Conservation (phyloP, 2,329 filamentous ascomycete species). For the Clonostachys byssicola region DNA sequence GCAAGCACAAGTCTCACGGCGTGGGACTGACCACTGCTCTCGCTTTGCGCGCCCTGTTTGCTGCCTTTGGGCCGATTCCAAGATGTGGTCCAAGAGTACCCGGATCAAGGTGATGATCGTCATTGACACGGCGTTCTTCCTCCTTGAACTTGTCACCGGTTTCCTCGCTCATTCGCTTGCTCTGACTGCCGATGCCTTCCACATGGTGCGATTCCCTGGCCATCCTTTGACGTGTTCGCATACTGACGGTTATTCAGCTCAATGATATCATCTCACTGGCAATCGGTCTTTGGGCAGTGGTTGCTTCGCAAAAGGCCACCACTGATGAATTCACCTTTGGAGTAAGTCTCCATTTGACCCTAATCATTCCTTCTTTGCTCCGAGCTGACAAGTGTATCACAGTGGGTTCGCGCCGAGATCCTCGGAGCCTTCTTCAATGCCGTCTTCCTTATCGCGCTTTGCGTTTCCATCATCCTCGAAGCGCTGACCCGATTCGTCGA, state of each 20-base stretch:
- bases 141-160: slow-evolving; percentile 81
- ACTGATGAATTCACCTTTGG: slow-evolving; percentile 96
- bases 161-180: slow-evolving; percentile 88
- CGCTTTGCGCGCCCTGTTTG: neutral
- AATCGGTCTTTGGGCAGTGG: slow-evolving; percentile 94
- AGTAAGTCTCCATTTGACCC: slow-evolving; percentile 42
- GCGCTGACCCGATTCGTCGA: slow-evolving; percentile 90
- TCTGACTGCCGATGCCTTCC: slow-evolving; percentile 93
- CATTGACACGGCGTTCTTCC: slow-evolving; percentile 86
- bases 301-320: slow-evolving; percentile 76
- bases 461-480: slow-evolving; percentile 93
- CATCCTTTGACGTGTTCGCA: neutral
- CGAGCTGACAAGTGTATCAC: neutral
- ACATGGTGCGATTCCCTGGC: slow-evolving; percentile 66
- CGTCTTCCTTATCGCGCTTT: slow-evolving; percentile 94
- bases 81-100: slow-evolving; percentile 89
- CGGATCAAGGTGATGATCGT: slow-evolving; percentile 89
- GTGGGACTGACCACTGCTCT: too few relatives aligned
- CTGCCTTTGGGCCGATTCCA: slow-evolving; percentile 19
- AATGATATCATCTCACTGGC: slow-evolving; percentile 95
- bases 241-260: slow-evolving; percentile 46
- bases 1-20: too few relatives aligned
- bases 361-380: neutral
- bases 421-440: slow-evolving; percentile 95
- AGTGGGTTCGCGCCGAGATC: slow-evolving; percentile 97